Conservation (phyloP, 2,329 filamentous ascomycete genomes). For the Lachnellula subtilissima region DNA sequence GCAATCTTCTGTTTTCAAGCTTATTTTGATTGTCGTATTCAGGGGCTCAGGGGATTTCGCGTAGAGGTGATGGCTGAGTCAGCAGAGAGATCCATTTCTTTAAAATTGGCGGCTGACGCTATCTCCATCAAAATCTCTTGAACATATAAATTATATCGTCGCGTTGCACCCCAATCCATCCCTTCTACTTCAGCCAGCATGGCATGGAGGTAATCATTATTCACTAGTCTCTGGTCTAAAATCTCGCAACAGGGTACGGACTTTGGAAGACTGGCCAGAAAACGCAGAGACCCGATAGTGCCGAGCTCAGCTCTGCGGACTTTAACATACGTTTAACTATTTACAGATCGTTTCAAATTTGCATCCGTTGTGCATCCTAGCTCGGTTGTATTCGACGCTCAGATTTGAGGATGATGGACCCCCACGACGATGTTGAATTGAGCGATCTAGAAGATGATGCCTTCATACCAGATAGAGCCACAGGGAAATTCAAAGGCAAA, state of each 20-base stretch:
- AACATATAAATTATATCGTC: too few species aligned
- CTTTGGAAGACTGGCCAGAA: neutral
- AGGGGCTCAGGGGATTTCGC: too few species aligned
- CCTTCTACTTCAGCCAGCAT: too few species aligned
- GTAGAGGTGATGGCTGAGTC: too few species aligned
- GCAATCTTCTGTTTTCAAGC: too few species aligned
- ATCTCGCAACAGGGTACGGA: neutral
- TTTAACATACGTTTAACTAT: neutral
- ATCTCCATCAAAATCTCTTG: too few species aligned
- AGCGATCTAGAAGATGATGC: constrained; percentile 2
- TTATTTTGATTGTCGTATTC: too few species aligned
- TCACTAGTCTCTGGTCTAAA: too few species aligned
- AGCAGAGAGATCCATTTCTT: too few species aligned
- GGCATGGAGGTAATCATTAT: too few species aligned
- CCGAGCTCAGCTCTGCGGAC: neutral
- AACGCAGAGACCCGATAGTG: neutral
- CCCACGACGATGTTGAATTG: neutral
- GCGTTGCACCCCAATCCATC: too few species aligned
- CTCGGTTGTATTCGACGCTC: neutral
- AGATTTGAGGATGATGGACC: neutral
- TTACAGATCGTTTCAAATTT: neutral
- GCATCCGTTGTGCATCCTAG: neutral
- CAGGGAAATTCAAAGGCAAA: neutral
- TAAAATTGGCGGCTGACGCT: too few species aligned
- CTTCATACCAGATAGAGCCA: neutral